Base-by-base conservation (phyloP, 2,329 filamentous ascomycete genomes). In the Cordyceps cateniannulata region DNA sequence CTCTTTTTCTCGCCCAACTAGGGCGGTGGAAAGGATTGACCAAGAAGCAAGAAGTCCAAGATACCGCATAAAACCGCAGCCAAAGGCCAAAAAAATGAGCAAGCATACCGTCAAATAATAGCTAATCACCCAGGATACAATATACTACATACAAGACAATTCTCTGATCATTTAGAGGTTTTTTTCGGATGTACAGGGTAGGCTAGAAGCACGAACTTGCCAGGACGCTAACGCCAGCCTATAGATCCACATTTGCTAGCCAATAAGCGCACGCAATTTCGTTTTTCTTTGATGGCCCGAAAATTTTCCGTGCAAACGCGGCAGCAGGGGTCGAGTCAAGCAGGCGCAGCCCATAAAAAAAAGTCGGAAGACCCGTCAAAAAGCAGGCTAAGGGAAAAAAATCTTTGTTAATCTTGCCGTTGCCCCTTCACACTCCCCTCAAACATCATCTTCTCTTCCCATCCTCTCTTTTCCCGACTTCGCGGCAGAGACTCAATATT, bases 371-470 rank as follows among this genome's bases (percentile, higher is more conserved):
- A 62, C 63, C 62, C 62, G 49, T 62, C 51, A 50, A 64, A 45
- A 49, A 35, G 42, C 50, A 64, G 63, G 52, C 52, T 35, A 61
- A 57, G 42, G 62, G 44, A 65, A 67, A 66, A 68, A 67, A 68
- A 66, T 63, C 53, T 60, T 63, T 59, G 56, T 61, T 63, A 49
- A 61, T 58, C 62, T 61, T 56, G 51, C 49, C 22, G 32, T 38
- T 27, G 32, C 50, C 51, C 53, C 53, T 52, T 63, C 45, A 48
- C 40, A 54, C 53, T 50, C 59, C 12, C 44, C 55, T 42, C 59
- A 60, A 25, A 60, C 59, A 57, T 58, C 52, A 61, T 48, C 51
- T 35, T 24, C 24, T 45, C 45, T n/a, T 38, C 53, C 54, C 53
- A 48, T 22, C 22, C 51, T 25, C 40, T 44, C 25, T 56, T 42